Evolutionary conservation across 805 yeast species (phyloP), one percentile per base, ranked within the genome.

Genomic region (Yarrowia sp.): DNA sequence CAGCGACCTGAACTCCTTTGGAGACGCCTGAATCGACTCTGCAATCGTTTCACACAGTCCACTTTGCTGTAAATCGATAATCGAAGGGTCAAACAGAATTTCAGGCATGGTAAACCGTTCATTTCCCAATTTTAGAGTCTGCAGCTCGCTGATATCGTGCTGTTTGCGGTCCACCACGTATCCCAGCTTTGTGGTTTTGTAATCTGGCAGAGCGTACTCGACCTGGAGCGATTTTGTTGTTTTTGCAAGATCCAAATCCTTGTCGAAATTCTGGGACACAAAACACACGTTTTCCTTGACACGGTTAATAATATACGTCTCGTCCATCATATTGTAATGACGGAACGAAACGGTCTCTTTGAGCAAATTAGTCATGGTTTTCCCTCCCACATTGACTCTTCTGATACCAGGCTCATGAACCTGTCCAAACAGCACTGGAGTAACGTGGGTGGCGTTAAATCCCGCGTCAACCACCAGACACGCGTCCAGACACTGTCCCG

Each of bases 321-420:
- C 99, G 67, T 95, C 97, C 72, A 90, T 86, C 69, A 95, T 92
- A 71, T 95, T 93, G 74, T 92, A 95, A 77, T 95, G 95, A 63
- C 98, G 80, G 72, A 89, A 95, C 2, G 97, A 90, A 12, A 93
- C 83, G 56, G 90, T 81, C 72, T 95, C 98, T 67, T 92, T 81
- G 62, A 96, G 75, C 58, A 87, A 83, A 3, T 97, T 97, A 62
- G 91, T 90, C 62, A 95, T 76, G 58, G 90, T 79, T 65, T 90
- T 82, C 0, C 99, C 99, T 0, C 95, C 99, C 52, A 96, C 83
- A 49, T 92, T 93, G 62, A 92, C 76, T 67, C 90, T 86, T 67
- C 84, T 83, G 2, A 91, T 85, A 0, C 92, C 97, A 35, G 84
- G 83, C 85, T 91, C 86, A 70, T 85, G 83, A 0, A 90, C 87